Base-by-base conservation (phyloP, 257 asterid species). In the Linaria vulgaris region DNA sequence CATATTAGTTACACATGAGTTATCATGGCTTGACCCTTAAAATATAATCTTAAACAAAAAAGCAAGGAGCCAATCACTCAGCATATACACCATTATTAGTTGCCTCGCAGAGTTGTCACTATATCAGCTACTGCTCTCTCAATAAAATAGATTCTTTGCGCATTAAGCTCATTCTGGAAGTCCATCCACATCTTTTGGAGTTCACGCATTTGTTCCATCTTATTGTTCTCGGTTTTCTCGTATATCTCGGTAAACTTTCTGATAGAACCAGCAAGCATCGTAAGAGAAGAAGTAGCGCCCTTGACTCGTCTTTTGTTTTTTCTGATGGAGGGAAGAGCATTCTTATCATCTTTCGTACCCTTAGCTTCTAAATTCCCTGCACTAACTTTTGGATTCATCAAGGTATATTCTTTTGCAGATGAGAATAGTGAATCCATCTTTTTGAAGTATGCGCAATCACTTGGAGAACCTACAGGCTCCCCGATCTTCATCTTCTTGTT, bases 51-150 rank as follows among this genome's bases (percentile, higher is more conserved):
- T n/a, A n/a, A n/a, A n/a, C n/a, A n/a, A n/a, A n/a, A n/a, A n/a
- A n/a, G n/a, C n/a, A n/a, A n/a, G n/a, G n/a, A n/a, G n/a, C n/a
- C n/a, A n/a, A n/a, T n/a, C n/a, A n/a, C 6, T 79, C 85, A 59
- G 83, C 74, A 37, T 87, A 78, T 6, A 50, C 82, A 20, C 56
- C 78, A 22, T 84, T 74, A 17, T 80, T 95, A 83, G n/a, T 66
- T 79, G 24, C 95, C 91, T 66, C 50, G 83, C 12, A 75, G 67
- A 22, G 90, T 94, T 72, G 79, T 81, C 37, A 74, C 91, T 46
- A 94, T 94, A 76, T 88, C 91, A 3, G 86, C 96, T 22, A 82
- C 90, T 17, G 95, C 92, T 60, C 86, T 80, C 81, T 91, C 97
- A n/a, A 91, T 61, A 68, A 88, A 86, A 77, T 80, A 78, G 76